Evolutionary conservation across 2,329 filamentous ascomycete species (phyloP).

Genomic region (Colletotrichum sp.): DNA sequence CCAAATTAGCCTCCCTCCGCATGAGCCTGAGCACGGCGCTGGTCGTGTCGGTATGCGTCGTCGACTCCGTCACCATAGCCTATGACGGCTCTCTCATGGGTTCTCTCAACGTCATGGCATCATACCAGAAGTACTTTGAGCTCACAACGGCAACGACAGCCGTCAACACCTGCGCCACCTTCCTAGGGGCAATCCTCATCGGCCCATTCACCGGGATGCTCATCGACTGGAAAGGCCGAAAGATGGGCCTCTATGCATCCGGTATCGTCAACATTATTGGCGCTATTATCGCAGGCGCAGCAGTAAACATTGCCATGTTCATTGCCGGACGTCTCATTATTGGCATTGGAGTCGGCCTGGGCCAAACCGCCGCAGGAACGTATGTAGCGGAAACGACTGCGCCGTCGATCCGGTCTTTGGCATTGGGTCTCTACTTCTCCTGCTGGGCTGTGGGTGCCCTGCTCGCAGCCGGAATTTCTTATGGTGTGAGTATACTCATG

Average conservation of each 20-base stretch:
- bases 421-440: constrained; percentile 66
- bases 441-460: constrained; percentile 74
- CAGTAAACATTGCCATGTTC: constrained; percentile 60
- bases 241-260: constrained; percentile 47
- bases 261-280: constrained; percentile 59
- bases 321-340: constrained; percentile 64
- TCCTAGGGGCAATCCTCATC: constrained; percentile 56
- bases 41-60: constrained; percentile 28
- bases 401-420: constrained; percentile 59
- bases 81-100: constrained; percentile 39
- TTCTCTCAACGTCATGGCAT: constrained; percentile 45
- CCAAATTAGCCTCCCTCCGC: background rate
- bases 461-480: constrained; percentile 4
- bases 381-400: constrained; percentile 74
- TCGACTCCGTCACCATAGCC: constrained; percentile 31
- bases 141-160: constrained; percentile 50
- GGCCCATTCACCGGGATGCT: constrained; percentile 52
- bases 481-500: background rate
- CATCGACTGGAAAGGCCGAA: constrained; percentile 53
- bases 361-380: constrained; percentile 69
- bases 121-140: constrained; percentile 58
- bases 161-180: constrained; percentile 55
- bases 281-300: constrained; percentile 61
- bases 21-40: constrained; percentile 24
- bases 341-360: constrained; percentile 69